phyloP scores from a whole-genome alignment of 768 basidiomycete genomes.

The Strobilomyces confusus region DNA sequence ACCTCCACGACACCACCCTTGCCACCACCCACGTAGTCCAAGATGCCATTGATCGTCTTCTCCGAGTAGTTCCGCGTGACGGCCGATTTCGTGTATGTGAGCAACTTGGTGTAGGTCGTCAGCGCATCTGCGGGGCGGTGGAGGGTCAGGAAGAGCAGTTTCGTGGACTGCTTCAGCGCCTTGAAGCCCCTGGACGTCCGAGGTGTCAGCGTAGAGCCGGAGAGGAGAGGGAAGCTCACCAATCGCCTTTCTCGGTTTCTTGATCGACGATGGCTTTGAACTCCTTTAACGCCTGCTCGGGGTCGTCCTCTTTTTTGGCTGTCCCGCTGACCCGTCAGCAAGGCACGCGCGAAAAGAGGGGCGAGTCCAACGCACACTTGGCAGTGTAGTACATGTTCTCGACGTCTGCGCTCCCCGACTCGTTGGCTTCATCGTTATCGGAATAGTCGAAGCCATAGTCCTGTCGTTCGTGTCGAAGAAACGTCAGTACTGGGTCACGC shows the following conservation, averaged over 20 bases:
- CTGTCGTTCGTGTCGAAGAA: conserved; percentile 36
- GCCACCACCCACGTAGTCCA: conserved; percentile 95
- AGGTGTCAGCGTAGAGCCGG: background rate
- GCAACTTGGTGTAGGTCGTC: conserved; percentile 76
- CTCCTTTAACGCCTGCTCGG: conserved; percentile 87
- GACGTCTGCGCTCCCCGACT: conserved; percentile 78
- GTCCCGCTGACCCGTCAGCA: background rate
- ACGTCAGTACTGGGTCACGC: conserved; percentile 3
- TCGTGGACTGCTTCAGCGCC: conserved; percentile 95
- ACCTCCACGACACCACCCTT: conserved; percentile 77
- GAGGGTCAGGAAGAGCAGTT: conserved; percentile 79
- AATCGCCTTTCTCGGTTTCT: conserved; percentile 92
- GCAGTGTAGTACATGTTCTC: conserved; percentile 99
- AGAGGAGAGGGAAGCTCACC: conserved; percentile 45
- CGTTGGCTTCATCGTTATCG: conserved; percentile 80
- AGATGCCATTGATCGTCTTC: conserved; percentile 96
- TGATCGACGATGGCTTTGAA: conserved; percentile 86
- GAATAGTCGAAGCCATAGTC: conserved; percentile 98
- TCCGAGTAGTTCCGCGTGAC: conserved; percentile 96
- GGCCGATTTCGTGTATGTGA: conserved; percentile 93
- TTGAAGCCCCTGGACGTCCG: conserved; percentile 87
- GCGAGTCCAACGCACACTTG: conserved; percentile 61
- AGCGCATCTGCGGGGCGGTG: conserved; percentile 82
- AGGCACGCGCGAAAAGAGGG: background rate
- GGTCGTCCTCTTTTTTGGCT: conserved; percentile 94